Evolutionary conservation across 805 yeast species (phyloP), one percentile per base, ranked within the genome.

Genomic region (Lachancea mirantina): DNA sequence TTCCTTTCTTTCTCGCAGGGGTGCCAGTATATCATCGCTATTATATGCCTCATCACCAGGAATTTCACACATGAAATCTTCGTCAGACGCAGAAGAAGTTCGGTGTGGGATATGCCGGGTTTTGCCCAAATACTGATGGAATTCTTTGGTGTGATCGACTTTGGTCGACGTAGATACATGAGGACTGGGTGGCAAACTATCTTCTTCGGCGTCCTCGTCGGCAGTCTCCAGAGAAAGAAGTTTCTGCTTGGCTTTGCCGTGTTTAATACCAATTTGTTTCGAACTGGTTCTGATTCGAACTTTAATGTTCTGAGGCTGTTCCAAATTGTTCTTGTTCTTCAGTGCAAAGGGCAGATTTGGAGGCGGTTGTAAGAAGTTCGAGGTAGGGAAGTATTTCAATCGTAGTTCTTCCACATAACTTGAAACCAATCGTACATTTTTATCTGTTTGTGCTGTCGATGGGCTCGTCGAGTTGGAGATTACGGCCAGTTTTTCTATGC

Each of bases 21-120:
- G 61, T 8, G 57, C 57, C 50, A 55, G 44, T 10, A 43, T 38
- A 29, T 52, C 60, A 27, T 58, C 62, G 33, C 60, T 52, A 32
- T 54, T 48, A 24, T 58, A 58, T 0, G 61, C 62, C 19, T 58
- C 62, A 38, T 57, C 59, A 15, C 64, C 64, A 1, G 64, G 64
- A 14, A 58, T 48, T 9, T 48, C 52, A 11, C 51, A 41, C 21
- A 58, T 23, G 28, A 49, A 47, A 10, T 42, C 41, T 19, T 56
- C 56, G 11, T 40, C 38, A 24, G 26, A 26, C 20, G 21, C 31
- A 6, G 15, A 28, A 14, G 23, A 46, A 11, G 24, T 17, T n/a
- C n/a, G n/a, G n/a, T n/a, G n/a, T n/a, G n/a, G n/a, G n/a, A n/a
- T n/a, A n/a, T n/a, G n/a, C n/a, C n/a, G n/a, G 31, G 16, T 33